Evolutionary conservation across 2,329 filamentous ascomycete genomes (phyloP), one percentile per base, ranked within the genome.

Genomic region (Stachybotrys elegans): DNA sequence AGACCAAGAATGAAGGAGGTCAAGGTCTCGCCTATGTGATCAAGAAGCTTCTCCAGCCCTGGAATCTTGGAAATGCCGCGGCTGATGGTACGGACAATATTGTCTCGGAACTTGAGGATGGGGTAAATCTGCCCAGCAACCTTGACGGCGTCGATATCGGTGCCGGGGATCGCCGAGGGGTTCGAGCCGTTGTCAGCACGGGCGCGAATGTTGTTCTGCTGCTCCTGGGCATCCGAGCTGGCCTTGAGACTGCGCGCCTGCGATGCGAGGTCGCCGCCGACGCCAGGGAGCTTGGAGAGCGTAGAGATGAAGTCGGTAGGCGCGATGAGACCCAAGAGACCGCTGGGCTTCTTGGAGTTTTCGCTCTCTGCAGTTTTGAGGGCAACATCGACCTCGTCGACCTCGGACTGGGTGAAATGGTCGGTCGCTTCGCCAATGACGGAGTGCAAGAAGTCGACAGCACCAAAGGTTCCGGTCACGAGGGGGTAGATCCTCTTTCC

Each of bases 1-100:
- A 98, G 78, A 6, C 90, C 91, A 49, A 98, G 78, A 41, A 98
- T 81, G 61, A 97, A 97, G 6, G 95, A 76, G 0, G 92, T 95
- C 32, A 98, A 73, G 2, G 87, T 92, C 69, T 98, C 93, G 44
- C 86, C 88, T 56, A 98, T 95, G 56, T 89, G 92, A 51, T 97
- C 92, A 19, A 97, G 81, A n/a, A 96, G 72, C 48, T 84, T 76
- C 66, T 95, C 89, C 4, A 98, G 75, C 1, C 92, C 92, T 0
- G 93, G 93, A 31, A 98, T 86, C 70, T 94, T 96, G 56, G 90
- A 83, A 52, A 97, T 89, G 42, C 90, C 85, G 31, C 81, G 79
- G 58, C 83, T 89, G 63, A 98, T 90, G 32, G 84, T 79, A 54
- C 88, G 88, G 41, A 96, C 91, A 43, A 98, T 90, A 58, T 86